Conservation (phyloP, 257 asterid genomes). For the Agastache rugosa region DNA sequence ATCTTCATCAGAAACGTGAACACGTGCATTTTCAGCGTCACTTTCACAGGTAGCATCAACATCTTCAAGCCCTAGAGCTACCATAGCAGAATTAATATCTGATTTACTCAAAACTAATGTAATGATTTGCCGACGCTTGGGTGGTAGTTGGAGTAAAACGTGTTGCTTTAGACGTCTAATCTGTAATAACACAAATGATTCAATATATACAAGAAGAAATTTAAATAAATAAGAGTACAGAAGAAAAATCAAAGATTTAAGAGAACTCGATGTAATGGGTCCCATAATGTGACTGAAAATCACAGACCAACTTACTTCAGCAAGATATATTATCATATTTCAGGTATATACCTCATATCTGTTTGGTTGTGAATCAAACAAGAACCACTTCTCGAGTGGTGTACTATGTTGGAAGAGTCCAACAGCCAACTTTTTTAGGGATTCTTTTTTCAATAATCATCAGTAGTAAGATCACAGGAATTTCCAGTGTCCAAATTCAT, state of each 20-base stretch:
- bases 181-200: conserved; percentile 49
- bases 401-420: conserved; percentile 23
- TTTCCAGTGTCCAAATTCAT: conserved; percentile 1
- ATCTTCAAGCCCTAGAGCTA: conserved; percentile 53
- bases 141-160: conserved; percentile 84
- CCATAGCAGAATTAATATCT: conserved; percentile 76
- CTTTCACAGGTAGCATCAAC: conserved; percentile 48
- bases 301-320: conserved; percentile 8
- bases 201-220: conserved; percentile 22
- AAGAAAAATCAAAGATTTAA: conserved; percentile 2
- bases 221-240: background rate
- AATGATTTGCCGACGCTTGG: conserved; percentile 87
- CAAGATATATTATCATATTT: conserved; percentile 10
- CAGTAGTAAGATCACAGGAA: conserved; percentile 24
- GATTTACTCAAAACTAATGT: conserved; percentile 67
- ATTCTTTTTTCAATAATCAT: conserved; percentile 10
- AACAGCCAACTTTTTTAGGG: conserved; percentile 3
- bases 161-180: conserved; percentile 94
- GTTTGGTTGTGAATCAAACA: conserved; percentile 8
- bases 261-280: background rate
- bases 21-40: conserved; percentile 54
- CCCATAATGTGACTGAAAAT: background rate
- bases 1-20: conserved; percentile 48
- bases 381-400: background rate
- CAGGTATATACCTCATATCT: background rate